These are phyloP conservation scores for Vigna unguiculata DNA, from an alignment of 306 rosid genomes.

Conservation along the genomic window DNA sequence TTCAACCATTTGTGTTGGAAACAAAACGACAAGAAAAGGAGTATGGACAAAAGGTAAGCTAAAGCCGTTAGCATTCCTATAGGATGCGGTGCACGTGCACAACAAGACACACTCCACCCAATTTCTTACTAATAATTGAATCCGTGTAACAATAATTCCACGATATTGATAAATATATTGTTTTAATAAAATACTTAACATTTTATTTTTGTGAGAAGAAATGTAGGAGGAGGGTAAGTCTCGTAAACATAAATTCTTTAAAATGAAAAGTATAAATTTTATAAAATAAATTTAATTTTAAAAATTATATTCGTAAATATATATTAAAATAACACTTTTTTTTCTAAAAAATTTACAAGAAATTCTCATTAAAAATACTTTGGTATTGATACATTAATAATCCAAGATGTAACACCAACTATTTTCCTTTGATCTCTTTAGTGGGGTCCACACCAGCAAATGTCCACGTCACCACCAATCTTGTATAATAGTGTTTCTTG, in stretches of 20 bases:
- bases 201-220: neutral
- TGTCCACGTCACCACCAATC: conserved; percentile 50
- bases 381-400: too few species aligned
- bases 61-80: conserved; percentile 42
- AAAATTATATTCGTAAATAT: too few species aligned
- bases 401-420: too few species aligned
- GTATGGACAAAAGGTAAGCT: neutral
- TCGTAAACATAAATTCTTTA: too few species aligned
- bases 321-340: too few species aligned
- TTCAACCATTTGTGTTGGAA: neutral
- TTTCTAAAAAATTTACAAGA: too few species aligned
- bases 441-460: conserved; percentile 26
- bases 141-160: neutral
- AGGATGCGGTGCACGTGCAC: conserved; percentile 59
- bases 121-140: conserved; percentile 19
- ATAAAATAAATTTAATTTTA: too few species aligned
- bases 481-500: neutral
- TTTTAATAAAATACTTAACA: neutral
- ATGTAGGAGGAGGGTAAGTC: neutral
- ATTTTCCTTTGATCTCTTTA: neutral
- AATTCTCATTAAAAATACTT: conserved; percentile 21
- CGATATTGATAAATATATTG: neutral
- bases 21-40: neutral
- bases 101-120: conserved; percentile 14
- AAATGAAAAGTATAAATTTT: too few species aligned